A percentile compares a stretch with the other conserved stretches of the same genome.
Evolutionary conservation across 768 basidiomycete genomes (phyloP).

Genomic region (Amanita muscaria): DNA sequence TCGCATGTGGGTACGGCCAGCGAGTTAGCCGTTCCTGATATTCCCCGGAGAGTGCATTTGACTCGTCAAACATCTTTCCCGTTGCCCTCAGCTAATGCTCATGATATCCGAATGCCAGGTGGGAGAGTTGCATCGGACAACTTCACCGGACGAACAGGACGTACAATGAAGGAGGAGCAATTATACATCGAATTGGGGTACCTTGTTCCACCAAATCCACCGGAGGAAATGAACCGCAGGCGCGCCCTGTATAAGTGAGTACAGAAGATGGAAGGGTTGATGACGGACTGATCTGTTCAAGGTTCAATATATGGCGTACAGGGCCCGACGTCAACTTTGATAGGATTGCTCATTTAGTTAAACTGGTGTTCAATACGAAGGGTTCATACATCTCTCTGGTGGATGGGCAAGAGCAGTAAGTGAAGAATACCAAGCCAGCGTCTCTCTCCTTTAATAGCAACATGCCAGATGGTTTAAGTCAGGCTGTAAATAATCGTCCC

Average conservation of each 20-base stretch:
- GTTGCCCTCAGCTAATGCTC: constrained; percentile 35
- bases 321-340: constrained; percentile 86
- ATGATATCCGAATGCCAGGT: constrained; percentile 25
- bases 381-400: constrained; percentile 75
- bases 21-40: constrained; percentile 29
- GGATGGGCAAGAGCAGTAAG: constrained; percentile 80
- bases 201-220: constrained; percentile 74
- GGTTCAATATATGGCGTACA: constrained; percentile 88
- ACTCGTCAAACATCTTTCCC: constrained; percentile 62
- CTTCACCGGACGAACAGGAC: constrained; percentile 27
- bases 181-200: constrained; percentile 58
- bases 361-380: constrained; percentile 87
- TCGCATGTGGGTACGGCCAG: constrained; percentile 6
- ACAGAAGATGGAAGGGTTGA: neutral
- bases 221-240: constrained; percentile 74
- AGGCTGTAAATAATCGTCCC: constrained; percentile 46
- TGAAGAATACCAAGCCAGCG: constrained; percentile 9
- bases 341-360: constrained; percentile 85
- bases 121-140: constrained; percentile 24
- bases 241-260: constrained; percentile 79
- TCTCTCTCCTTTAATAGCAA: too few species aligned
- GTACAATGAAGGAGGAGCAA: constrained; percentile 58
- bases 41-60: constrained; percentile 43
- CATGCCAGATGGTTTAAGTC: constrained; percentile 82
- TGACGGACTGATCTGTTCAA: constrained; percentile 17